Conservation (phyloP, 371 early-diverging fungal species). For the Zancudomyces culisetae region DNA sequence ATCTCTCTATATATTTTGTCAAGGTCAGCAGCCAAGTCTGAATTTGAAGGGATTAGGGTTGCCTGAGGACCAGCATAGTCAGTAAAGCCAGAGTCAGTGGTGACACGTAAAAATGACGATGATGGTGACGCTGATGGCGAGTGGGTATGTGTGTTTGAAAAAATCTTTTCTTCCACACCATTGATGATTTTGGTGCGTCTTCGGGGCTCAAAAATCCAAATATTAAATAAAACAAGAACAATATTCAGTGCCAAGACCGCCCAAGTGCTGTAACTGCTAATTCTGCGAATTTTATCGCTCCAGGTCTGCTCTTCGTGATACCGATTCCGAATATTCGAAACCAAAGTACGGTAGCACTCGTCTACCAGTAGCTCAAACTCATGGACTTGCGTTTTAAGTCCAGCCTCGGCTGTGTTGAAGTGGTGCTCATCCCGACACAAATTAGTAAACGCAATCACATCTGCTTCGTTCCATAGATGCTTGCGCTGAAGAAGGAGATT, state of each 20-base stretch:
- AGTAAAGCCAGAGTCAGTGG: not conserved
- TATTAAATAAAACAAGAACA: constrained; percentile 47
- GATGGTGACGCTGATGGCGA: not conserved
- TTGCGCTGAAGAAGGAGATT: constrained; percentile 75
- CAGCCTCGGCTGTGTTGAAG: constrained; percentile 41
- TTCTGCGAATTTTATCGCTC: constrained; percentile 86
- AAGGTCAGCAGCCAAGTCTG: too few species aligned
- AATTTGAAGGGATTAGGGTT: not conserved
- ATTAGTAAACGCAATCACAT: constrained; percentile 68
- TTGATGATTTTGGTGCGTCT: constrained; percentile 49
- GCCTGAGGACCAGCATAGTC: not conserved
- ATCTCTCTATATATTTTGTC: not conserved
- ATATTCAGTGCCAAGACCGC: constrained; percentile 54
- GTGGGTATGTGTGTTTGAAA: not conserved
- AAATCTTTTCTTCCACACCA: constrained; percentile 42
- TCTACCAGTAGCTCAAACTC: constrained; percentile 48
- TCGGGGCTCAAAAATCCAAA: constrained; percentile 57
- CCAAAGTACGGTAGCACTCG: constrained; percentile 38
- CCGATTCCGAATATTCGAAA: constrained; percentile 49
- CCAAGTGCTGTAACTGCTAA: constrained; percentile 71
- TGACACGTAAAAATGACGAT: not conserved
- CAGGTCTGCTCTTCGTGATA: constrained; percentile 90
- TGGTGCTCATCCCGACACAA: constrained; percentile 64
- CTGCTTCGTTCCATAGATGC: constrained; percentile 63
- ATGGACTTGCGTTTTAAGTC: constrained; percentile 38